Evolutionary conservation across 352 stramenopile species (phyloP), one percentile per base, ranked within the genome.

Genomic region (Aphanomyces cochlioides): DNA sequence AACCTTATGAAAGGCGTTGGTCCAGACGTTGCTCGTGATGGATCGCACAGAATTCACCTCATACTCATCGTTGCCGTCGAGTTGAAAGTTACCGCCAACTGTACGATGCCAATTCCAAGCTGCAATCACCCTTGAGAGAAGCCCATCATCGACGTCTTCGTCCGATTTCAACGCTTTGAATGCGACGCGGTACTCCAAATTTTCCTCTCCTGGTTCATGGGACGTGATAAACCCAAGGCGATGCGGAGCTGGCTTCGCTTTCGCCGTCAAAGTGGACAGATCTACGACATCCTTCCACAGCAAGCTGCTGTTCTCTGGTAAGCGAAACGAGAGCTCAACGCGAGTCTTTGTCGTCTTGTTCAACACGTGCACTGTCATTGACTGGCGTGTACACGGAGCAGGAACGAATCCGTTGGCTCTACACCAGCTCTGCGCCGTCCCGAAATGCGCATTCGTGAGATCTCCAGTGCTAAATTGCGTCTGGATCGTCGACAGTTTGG

Each of bases 381-480:
- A 28, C 21, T 19, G 19, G 1, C 21, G 50, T 36, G 1, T 3
- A 17, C 8, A 12, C 1, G 15, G 8, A 28, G 36, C 15, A 12
- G 19, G 50, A 12, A 12, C 1, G 17, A 37, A 58, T 7, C 50
- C 50, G 36, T 58, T 8, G 50, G 19, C 8, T 13, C 50, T 8
- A 28, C 50, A 58, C 50, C 50, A 58, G 8, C 19, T 8, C 7
- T 19, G 15, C 50, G 50, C 50, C 50, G 50, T 28, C 36, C 36
- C 50, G 50, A 58, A 17, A 28, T 58, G 50, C 8, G 7, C 36
- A 28, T 17, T 28, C 50, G 50, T 36, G 50, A 58, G 15, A 3
- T 28, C 50, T 19, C 50, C 50, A 7, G 50, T 58, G 50, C 50
- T 58, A 19, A 58, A 58, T 36, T 58, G 50, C 7, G 19, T 17